Conservation (phyloP, 257 asterid species). For the Knoxia roxburghii region DNA sequence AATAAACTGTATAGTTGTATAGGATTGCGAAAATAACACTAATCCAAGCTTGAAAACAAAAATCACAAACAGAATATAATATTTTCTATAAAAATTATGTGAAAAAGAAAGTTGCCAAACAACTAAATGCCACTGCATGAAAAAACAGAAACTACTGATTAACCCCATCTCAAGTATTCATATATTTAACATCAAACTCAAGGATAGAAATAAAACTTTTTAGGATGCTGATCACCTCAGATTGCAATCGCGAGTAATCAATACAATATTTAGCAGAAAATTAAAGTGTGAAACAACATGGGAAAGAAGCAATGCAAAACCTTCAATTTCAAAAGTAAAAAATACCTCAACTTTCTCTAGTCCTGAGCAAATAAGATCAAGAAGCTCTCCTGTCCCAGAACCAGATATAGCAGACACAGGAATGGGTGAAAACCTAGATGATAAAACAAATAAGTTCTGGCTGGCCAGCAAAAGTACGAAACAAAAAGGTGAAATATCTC, state of each 20-base stretch:
- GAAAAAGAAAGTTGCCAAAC: neutral
- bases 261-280: neutral
- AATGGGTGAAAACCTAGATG: conserved; percentile 64
- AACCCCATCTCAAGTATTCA: conserved; percentile 1
- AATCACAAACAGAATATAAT: neutral
- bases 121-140: neutral
- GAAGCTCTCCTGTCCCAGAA: conserved; percentile 97
- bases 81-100: neutral
- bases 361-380: conserved; percentile 71
- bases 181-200: neutral
- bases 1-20: no score
- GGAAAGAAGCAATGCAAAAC: neutral
- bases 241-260: neutral
- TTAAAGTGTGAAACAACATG: neutral
- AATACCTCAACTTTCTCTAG: conserved; percentile 58
- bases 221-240: neutral
- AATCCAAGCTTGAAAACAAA: neutral
- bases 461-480: neutral
- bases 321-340: conserved; percentile 9
- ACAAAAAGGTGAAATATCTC: neutral
- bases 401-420: conserved; percentile 97
- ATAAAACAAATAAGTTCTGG: neutral
- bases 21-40: neutral
- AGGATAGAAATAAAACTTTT: neutral
- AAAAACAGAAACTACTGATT: neutral